phyloP scores from a whole-genome alignment of 129 eudicot genomes.

The Deinandra increscens region DNA sequence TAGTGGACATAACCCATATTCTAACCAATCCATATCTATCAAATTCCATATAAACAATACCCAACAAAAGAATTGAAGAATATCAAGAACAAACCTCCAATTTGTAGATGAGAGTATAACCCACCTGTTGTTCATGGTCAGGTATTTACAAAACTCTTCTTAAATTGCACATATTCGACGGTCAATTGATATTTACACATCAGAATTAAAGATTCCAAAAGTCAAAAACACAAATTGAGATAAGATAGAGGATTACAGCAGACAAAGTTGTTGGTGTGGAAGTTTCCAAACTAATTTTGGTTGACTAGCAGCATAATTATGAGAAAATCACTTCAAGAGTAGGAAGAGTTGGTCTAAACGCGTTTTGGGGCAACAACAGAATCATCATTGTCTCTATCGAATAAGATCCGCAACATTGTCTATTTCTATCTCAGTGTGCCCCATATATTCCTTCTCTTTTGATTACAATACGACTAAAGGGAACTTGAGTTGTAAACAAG shows the following conservation, averaged over 20 bases:
- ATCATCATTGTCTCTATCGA: too few relatives aligned
- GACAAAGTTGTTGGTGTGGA: slow-evolving; percentile 36
- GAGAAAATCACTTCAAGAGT: background rate
- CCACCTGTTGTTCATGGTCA: too few relatives aligned
- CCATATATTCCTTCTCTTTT: too few relatives aligned
- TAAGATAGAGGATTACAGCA: slow-evolving; percentile 34
- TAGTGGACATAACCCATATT: slow-evolving; percentile 33
- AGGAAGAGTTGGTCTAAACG: slow-evolving; percentile 23
- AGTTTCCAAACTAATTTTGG: slow-evolving; percentile 12
- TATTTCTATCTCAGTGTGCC: too few relatives aligned
- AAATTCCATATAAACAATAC: slow-evolving; percentile 27
- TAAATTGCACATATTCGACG: too few relatives aligned
- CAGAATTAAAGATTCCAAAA: background rate
- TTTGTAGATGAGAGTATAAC: too few relatives aligned
- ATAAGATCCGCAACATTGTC: too few relatives aligned
- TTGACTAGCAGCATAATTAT: slow-evolving; percentile 3
- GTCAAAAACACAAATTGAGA: slow-evolving; percentile 7
- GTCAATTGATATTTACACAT: too few relatives aligned
- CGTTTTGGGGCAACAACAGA: too few relatives aligned
- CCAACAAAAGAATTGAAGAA: slow-evolving; percentile 7
- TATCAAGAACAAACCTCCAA: slow-evolving; percentile 1
- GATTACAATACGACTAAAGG: too few relatives aligned
- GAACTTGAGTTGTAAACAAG: too few relatives aligned
- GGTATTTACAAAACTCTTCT: too few relatives aligned
- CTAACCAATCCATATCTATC: slow-evolving; percentile 7